Conservation (phyloP, 768 basidiomycete genomes). For the Boletellus sp. region DNA sequence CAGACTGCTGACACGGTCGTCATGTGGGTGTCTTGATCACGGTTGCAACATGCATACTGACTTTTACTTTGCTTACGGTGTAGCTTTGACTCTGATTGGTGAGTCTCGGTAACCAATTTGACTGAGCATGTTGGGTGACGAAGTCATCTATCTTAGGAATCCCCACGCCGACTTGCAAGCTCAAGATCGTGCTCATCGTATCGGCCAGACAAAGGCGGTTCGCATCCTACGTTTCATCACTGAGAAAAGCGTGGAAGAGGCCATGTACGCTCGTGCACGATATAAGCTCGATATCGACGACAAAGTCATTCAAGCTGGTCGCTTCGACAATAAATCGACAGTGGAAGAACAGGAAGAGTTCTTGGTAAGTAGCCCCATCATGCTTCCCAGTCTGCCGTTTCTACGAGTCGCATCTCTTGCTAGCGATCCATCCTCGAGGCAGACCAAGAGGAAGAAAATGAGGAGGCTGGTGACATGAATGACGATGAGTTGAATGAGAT, state of each 20-base stretch:
- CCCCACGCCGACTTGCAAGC: slow-evolving; percentile 99
- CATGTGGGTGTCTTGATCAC: slow-evolving; percentile 54
- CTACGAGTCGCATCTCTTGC: slow-evolving; percentile 7
- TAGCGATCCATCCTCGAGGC: slow-evolving; percentile 89
- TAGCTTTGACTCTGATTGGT: slow-evolving; percentile 81
- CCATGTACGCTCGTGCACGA: slow-evolving; percentile 91
- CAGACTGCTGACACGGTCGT: slow-evolving; percentile 96
- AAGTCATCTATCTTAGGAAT: slow-evolving; percentile 55
- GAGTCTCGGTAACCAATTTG: slow-evolving; percentile 4
- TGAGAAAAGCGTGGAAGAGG: slow-evolving; percentile 97
- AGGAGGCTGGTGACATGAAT: slow-evolving; percentile 89
- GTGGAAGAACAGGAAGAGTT: slow-evolving; percentile 97
- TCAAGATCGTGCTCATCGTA: slow-evolving; percentile 99
- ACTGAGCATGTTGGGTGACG: neutral
- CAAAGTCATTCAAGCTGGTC: slow-evolving; percentile 98
- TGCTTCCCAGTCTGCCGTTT: neutral
- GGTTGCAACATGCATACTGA: slow-evolving; percentile 5
- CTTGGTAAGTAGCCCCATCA: slow-evolving; percentile 50
- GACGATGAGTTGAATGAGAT: slow-evolving; percentile 94
- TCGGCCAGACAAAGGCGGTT: slow-evolving; percentile 97
- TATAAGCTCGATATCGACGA: slow-evolving; percentile 98
- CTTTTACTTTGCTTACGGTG: neutral
- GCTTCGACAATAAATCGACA: slow-evolving; percentile 97
- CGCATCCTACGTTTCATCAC: slow-evolving; percentile 96
- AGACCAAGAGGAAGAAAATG: slow-evolving; percentile 86